These are phyloP conservation scores for Trypanosoma congolense DNA, from an alignment of 208 protist genomes.

Conservation along the genomic window DNA sequence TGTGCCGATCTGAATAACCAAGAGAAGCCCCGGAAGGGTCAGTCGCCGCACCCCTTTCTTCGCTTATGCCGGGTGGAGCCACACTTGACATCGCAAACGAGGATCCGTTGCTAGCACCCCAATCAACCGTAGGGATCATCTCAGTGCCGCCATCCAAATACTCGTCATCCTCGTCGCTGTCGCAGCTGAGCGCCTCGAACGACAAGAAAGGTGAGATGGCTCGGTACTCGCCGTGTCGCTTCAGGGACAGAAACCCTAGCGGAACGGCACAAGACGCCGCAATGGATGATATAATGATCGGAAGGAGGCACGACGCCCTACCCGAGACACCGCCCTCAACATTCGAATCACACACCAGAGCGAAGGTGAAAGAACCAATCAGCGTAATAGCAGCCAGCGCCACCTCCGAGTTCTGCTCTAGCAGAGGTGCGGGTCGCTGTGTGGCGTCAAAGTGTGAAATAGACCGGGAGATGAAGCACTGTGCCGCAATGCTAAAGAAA, in stretches of 20 bases:
- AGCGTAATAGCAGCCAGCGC: constrained; percentile 52
- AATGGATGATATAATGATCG: constrained; percentile 46
- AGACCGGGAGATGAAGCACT: constrained; percentile 39
- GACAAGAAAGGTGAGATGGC: neutral
- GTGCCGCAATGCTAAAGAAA: constrained; percentile 40
- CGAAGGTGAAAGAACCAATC: constrained; percentile 52
- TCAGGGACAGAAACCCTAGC: constrained; percentile 63
- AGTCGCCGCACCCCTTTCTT: too few relatives aligned
- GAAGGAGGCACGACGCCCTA: constrained; percentile 34
- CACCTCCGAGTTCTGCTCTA: constrained; percentile 65
- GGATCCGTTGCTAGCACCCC: too few relatives aligned
- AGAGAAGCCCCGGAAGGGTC: too few relatives aligned
- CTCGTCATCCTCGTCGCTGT: too few relatives aligned
- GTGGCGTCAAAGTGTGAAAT: constrained; percentile 44
- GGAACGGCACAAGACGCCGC: constrained; percentile 51
- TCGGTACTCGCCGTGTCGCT: constrained; percentile 35
- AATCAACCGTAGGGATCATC: too few relatives aligned
- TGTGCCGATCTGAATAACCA: too few relatives aligned
- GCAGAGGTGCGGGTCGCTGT: constrained; percentile 22
- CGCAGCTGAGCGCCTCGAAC: too few relatives aligned
- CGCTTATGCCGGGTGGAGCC: too few relatives aligned
- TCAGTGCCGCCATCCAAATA: too few relatives aligned
- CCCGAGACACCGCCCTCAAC: constrained; percentile 10
- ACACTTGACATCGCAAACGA: too few relatives aligned
- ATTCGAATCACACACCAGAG: constrained; percentile 36